Base-by-base conservation (phyloP, 176 grass and related monocot species). In the Tuctoria greenei region DNA sequence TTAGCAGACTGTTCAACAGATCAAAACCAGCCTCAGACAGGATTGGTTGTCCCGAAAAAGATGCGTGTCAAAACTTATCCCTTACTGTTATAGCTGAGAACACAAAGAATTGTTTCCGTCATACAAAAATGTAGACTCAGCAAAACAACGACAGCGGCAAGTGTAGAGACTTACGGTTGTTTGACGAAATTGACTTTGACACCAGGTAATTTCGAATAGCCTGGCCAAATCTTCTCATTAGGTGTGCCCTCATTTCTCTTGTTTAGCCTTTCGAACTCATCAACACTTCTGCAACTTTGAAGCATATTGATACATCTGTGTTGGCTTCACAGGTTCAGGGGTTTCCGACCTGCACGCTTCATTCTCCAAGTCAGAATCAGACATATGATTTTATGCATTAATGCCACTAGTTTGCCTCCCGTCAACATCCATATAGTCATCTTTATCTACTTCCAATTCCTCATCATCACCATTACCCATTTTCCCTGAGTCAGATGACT, bases 1-100 rank as follows among this genome's bases (percentile, higher is more conserved):
- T 92, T 14, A 99, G 39, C 36, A 99, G 83, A 36, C 66, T 92
- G 81, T 99, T 99, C 71, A 99, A 86, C 59, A 99, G 81, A 70
- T 99, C 95, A 88, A 95, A 95, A 79, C 95, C 95, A 87, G 95
- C 95, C 87, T 99, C 95, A 43, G 95, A 99, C 50, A 99, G 84
- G 63, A 82, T 86, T 74, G 95, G 95, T 78, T 89, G 80, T 38
- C 91, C 91, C 64, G 85, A 85, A 85, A 93, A 93, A 42, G 91
- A 93, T 17, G 85, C 86, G 44, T 82, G 78, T 14, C 92, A 92
- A 43, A 99, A 99, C 77, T 99, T 95, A 49, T 99, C 95, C 71
- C 95, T 85, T 69, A 99, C 70, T 90, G 44, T 95, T 95, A 74
- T 86, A 95, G 56, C 92, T 95, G 80, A 68, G 12, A 83, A 78